Conservation (phyloP, 768 basidiomycete genomes). For the Kockovaella imperatae region DNA sequence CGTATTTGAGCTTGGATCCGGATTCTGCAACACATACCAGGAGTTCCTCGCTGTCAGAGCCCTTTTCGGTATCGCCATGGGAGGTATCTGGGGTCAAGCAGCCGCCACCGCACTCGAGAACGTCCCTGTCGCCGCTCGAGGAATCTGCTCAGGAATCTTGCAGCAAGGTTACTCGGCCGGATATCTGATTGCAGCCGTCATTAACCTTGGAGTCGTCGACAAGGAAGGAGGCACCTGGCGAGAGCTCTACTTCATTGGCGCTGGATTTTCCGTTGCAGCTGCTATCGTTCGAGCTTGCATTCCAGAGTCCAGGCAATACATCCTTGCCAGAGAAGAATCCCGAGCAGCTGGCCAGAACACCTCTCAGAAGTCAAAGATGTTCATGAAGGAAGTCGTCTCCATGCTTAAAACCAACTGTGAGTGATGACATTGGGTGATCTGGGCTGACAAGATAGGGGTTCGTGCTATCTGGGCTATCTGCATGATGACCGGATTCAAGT, state of each 20-base stretch:
- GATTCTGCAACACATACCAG: slow-evolving; percentile 67
- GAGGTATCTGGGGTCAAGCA: slow-evolving; percentile 69
- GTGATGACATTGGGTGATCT: neutral
- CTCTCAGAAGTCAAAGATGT: slow-evolving; percentile 57
- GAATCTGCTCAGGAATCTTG: slow-evolving; percentile 71
- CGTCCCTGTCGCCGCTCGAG: slow-evolving; percentile 76
- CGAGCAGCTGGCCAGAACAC: slow-evolving; percentile 49
- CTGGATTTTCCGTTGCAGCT: slow-evolving; percentile 63
- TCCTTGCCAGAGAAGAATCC: slow-evolving; percentile 51
- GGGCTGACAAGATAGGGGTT: slow-evolving; percentile 48
- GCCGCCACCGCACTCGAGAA: slow-evolving; percentile 61
- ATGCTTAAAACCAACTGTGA: slow-evolving; percentile 70
- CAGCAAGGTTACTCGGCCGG: slow-evolving; percentile 80
- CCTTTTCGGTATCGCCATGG: slow-evolving; percentile 58
- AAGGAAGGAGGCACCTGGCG: slow-evolving; percentile 56
- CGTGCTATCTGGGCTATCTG: slow-evolving; percentile 75
- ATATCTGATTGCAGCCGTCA: slow-evolving; percentile 71
- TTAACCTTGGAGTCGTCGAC: slow-evolving; percentile 59
- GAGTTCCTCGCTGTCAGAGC: slow-evolving; percentile 69
- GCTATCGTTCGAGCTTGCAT: slow-evolving; percentile 59
- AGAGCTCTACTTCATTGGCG: slow-evolving; percentile 69
- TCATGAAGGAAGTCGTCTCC: slow-evolving; percentile 62
- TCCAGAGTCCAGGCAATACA: slow-evolving; percentile 72
- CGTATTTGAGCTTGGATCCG: slow-evolving; percentile 66
- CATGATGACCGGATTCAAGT: slow-evolving; percentile 56